Base-by-base conservation (phyloP, 2,329 filamentous ascomycete species). In the Colletotrichum destructivum region DNA sequence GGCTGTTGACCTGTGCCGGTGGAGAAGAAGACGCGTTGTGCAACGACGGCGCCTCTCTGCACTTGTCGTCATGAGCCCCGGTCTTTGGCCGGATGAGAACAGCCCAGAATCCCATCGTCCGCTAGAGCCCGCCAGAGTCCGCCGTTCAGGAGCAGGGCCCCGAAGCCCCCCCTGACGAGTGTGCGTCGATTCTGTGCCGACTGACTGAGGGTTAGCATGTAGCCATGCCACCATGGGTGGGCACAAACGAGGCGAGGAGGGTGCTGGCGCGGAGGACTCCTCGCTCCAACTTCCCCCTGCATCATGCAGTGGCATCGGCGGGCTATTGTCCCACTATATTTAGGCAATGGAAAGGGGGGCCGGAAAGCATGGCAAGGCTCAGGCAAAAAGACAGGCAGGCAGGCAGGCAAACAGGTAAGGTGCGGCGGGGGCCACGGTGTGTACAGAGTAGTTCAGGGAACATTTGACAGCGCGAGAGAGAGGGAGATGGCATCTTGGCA, bases 271-370 rank as follows among this genome's bases (percentile, higher is more conserved):
- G 54, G 54, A 13, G 54, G 35, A n/a, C 49, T 54, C 61, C 49
- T 42, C 49, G 35, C 47, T 63, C 59, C 35, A 71, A 54, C 63
- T 61, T 40, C 49, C 65, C 65, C 69, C 69, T 71, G 69, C 69
- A 71, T 71, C 65, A 64, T 71, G 65, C 69, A 71, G 69, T 71
- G 57, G 65, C 54, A 71, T 69, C 40, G 69, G 69, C 56, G 52
- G 49, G 54, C 54, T 38, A 63, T 69, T 47, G 40, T 71, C 63
- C 59, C 69, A 71, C 69, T 71, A 71, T 63, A 69, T 63, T 71
- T 71, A 71, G 65, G 65, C 23, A 60, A 47, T 35, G 16, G 57
- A 49, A 51, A 40, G 40, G 44, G 46, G 31, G 21, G 52, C 31
- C 31, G 44, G 31, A 21, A 61, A 16, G 49, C 42, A 21, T 23